Evolutionary conservation across 345 rosid genomes (phyloP).

Genomic region (Zanthoxylum bungeanum): DNA sequence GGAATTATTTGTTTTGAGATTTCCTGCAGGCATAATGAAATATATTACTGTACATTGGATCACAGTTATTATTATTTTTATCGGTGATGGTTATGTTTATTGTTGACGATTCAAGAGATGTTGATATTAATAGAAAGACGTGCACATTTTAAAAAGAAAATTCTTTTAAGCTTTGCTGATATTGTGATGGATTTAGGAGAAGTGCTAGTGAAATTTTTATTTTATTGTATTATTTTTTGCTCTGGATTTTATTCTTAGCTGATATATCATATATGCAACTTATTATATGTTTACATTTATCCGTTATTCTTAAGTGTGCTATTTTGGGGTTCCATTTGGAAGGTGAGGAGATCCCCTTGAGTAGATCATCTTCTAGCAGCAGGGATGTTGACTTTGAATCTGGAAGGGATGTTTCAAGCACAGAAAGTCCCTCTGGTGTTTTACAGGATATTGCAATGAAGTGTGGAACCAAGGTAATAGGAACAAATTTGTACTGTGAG

Average conservation of each 20-base stretch:
- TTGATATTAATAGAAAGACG: background rate
- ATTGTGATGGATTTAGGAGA: background rate
- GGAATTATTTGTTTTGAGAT: background rate
- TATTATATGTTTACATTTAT: background rate
- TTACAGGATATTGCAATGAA: slow-evolving; percentile 77
- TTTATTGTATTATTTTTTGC: background rate
- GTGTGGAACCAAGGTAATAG: slow-evolving; percentile 81
- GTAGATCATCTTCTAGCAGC: slow-evolving; percentile 55
- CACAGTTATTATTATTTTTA: background rate
- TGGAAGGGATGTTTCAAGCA: slow-evolving; percentile 49
- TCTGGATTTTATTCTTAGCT: background rate
- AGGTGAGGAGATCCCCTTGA: slow-evolving; percentile 61
- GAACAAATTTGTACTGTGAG: background rate
- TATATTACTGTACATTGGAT: background rate
- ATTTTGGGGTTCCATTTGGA: slow-evolving; percentile 25
- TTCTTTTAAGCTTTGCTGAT: background rate
- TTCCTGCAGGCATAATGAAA: background rate
- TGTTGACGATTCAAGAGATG: background rate
- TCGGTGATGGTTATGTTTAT: background rate
- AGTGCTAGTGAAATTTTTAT: no score
- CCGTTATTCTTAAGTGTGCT: background rate
- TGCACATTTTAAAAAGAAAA: background rate
- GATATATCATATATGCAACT: background rate
- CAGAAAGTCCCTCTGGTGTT: slow-evolving; percentile 55
- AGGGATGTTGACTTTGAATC: slow-evolving; percentile 64